A percentile compares a stretch with the other conserved stretches of the same genome.
Evolutionary conservation across 2,329 filamentous ascomycete species (phyloP).

Genomic region (Clonostachys chloroleuca): DNA sequence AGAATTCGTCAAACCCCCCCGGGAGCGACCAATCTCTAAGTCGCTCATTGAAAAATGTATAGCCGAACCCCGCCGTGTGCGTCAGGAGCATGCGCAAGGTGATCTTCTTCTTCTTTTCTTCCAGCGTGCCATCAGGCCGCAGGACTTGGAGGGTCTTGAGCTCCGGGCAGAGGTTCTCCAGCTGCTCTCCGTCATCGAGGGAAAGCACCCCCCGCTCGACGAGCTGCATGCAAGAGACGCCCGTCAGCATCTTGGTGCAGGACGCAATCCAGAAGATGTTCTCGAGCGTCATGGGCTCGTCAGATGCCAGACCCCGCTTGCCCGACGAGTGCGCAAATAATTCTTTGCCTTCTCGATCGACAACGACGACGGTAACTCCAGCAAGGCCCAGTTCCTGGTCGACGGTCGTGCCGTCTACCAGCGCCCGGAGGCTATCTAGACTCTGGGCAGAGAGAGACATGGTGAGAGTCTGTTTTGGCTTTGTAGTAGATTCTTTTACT

Average conservation of each 20-base stretch:
- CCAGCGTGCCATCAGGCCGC: constrained; percentile 25
- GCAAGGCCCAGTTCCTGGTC: constrained; percentile 33
- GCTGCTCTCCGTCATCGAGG: constrained; percentile 40
- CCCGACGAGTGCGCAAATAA: constrained; percentile 42
- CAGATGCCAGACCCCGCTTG: constrained; percentile 31
- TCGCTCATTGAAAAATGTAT: constrained; percentile 47
- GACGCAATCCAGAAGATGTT: constrained; percentile 57
- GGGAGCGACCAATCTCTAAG: constrained; percentile 42
- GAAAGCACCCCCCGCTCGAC: constrained; percentile 44
- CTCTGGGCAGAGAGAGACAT: no score
- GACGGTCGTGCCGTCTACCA: constrained; percentile 28
- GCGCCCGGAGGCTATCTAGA: constrained; percentile 3
- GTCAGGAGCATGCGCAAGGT: constrained; percentile 47
- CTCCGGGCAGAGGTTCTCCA: constrained; percentile 44
- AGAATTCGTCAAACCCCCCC: constrained; percentile 52
- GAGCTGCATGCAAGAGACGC: constrained; percentile 50
- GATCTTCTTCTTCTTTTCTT: constrained; percentile 41
- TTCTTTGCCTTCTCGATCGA: constrained; percentile 31
- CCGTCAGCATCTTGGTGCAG: constrained; percentile 53
- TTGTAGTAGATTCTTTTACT: no score
- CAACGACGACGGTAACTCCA: constrained; percentile 36
- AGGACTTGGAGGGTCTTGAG: constrained; percentile 40
- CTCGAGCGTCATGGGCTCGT: constrained; percentile 53
- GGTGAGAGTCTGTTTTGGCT: no score
- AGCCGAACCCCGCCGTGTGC: constrained; percentile 54